phyloP scores from a whole-genome alignment of 202 grass and related monocot genomes.

The Carex arenaria region DNA sequence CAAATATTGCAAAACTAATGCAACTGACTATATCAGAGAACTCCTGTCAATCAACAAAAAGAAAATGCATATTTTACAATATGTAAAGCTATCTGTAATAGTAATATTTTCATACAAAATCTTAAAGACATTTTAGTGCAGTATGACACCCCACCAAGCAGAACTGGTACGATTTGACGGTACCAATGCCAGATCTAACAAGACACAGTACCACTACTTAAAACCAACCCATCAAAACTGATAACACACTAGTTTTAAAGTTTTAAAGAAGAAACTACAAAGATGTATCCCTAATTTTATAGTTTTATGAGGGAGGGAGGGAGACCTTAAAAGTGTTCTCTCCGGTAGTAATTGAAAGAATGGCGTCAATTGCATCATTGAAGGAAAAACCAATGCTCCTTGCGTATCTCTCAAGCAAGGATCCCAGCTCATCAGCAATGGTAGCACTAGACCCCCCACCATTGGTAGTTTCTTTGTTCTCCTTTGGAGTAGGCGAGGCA shows the following conservation, averaged over 20 bases:
- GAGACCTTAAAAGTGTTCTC: slow-evolving; percentile 73
- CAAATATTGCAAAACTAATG: slow-evolving; percentile 84
- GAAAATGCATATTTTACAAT: slow-evolving; percentile 8
- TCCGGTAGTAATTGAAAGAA: slow-evolving; percentile 59
- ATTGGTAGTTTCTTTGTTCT: slow-evolving; percentile 38
- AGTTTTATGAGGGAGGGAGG: neutral
- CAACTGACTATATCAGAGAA: slow-evolving; percentile 73
- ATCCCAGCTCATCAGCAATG: slow-evolving; percentile 53
- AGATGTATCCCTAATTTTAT: neutral
- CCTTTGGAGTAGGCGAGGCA: slow-evolving; percentile 35
- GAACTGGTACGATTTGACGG: neutral
- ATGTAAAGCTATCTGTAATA: neutral
- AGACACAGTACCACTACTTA: neutral
- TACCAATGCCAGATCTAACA: neutral
- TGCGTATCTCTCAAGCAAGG: slow-evolving; percentile 77
- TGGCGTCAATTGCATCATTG: slow-evolving; percentile 68
- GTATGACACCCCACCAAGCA: neutral
- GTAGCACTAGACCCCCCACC: slow-evolving; percentile 39
- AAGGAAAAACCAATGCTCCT: slow-evolving; percentile 85
- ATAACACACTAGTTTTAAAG: neutral
- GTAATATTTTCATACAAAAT: neutral
- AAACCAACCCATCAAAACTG: neutral
- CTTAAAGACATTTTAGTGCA: slow-evolving; percentile 1
- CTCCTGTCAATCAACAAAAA: slow-evolving; percentile 50
- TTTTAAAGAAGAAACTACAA: slow-evolving; percentile 1